Evolutionary conservation across 805 yeast species (phyloP).

Genomic region (Candida coquimbonensis): DNA sequence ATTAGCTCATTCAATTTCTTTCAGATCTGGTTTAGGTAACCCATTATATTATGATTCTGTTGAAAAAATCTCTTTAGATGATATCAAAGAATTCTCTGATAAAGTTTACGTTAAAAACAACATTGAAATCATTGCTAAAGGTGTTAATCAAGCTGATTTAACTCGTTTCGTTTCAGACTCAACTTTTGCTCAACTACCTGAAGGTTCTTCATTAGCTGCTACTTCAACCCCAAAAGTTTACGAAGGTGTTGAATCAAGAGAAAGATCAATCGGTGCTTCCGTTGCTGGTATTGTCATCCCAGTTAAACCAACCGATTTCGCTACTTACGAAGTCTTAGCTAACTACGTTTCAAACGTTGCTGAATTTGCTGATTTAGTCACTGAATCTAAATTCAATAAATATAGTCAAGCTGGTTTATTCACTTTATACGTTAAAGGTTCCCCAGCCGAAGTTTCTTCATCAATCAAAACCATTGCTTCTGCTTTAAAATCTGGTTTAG

Average conservation of each 20-base stretch:
- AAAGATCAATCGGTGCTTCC: constrained; percentile 57
- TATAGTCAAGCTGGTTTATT: constrained; percentile 81
- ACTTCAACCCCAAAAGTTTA: constrained; percentile 36
- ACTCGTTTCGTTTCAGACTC: constrained; percentile 59
- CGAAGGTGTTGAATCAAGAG: constrained; percentile 64
- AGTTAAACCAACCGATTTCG: constrained; percentile 53
- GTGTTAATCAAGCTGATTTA: constrained; percentile 69
- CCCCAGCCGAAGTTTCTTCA: constrained; percentile 50
- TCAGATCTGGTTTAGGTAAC: constrained; percentile 84
- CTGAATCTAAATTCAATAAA: constrained; percentile 47
- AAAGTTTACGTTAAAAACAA: constrained; percentile 63
- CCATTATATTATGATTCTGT: constrained; percentile 71
- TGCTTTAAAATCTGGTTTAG: constrained; percentile 43
- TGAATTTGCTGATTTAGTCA: constrained; percentile 43
- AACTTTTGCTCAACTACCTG: constrained; percentile 53
- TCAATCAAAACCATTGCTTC: constrained; percentile 56
- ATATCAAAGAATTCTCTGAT: constrained; percentile 59
- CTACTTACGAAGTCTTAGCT: constrained; percentile 63
- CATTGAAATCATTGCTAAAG: constrained; percentile 64
- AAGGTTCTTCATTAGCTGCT: constrained; percentile 44
- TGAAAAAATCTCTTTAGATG: constrained; percentile 50
- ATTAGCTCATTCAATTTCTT: constrained; percentile 70
- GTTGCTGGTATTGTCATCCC: constrained; percentile 82
- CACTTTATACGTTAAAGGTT: constrained; percentile 57
- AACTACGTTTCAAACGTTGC: constrained; percentile 56